Conservation (phyloP, 2,329 filamentous ascomycete species). For the Ambrosiella beaveri region DNA sequence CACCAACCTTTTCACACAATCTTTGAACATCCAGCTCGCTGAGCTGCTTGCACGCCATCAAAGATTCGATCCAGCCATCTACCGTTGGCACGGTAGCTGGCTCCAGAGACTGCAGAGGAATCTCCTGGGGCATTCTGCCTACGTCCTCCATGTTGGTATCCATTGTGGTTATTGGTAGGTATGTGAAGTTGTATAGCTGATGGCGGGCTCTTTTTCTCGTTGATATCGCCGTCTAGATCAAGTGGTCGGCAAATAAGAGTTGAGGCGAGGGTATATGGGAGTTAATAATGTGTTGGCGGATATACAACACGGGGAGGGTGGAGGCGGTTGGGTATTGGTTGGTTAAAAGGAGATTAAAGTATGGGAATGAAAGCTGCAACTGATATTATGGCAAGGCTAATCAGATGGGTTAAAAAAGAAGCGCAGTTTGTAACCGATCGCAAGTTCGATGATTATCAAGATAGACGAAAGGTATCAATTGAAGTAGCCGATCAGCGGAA, state of each 20-base stretch:
- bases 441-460: conserved; percentile 12
- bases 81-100: conserved; percentile 80
- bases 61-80: conserved; percentile 94
- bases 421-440: neutral
- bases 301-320: neutral
- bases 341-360: neutral
- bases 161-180: conserved; percentile 33
- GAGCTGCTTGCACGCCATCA: conserved; percentile 98
- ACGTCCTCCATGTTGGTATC: conserved; percentile 99
- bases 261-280: neutral
- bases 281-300: neutral
- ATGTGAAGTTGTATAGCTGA: neutral
- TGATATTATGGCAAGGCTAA: conserved; percentile 14
- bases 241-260: neutral
- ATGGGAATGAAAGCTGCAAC: conserved; percentile 6
- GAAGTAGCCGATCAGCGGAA: neutral
- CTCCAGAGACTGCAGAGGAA: conserved; percentile 53
- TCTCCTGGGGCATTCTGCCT: conserved; percentile 63
- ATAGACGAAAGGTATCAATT: conserved; percentile 5
- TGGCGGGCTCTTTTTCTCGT: no score
- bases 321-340: neutral
- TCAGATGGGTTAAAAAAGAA: conserved; percentile 9
- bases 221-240: neutral
- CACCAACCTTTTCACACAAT: conserved; percentile 80
- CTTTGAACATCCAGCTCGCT: conserved; percentile 86